Evolutionary conservation across 495 filamentous ascomycete genomes (phyloP), one percentile per base, ranked within the genome.

Genomic region (Neurospora pannonica): DNA sequence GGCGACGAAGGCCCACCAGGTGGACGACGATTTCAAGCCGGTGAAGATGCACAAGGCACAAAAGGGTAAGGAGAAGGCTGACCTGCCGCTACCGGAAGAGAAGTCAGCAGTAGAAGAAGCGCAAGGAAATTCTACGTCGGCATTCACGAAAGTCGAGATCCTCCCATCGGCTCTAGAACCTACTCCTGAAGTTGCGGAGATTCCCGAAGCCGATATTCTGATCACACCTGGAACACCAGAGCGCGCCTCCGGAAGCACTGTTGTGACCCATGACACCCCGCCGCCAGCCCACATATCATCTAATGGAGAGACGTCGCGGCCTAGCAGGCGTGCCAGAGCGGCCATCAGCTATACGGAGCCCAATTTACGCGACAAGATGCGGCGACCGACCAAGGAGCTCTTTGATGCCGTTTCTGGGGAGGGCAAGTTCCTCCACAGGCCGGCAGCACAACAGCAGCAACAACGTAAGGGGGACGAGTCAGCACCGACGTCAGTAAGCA

Each of bases 311-410:
- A 85, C 84, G 71, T 85, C 84, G 40, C 86, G 92, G 70, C 86
- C 89, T 11, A 89, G 88, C 60, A 85, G 94, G 36, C 89, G 93
- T 74, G 87, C 90, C 15, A 84, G 90, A 71, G 84, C 88, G 8
- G 86, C 87, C 38, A 87, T 97, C 69, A 96, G 92, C 83, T 97
- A 97, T 79, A 92, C 93, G 31, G 92, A 95, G 80, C 94, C 94
- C 10, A 97, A 92, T 78, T 84, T 97, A 39, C 87, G 92, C 71
- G 92, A 90, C 77, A 97, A 97, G 83, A 97, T 97, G 94, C 88
- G 94, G 71, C 89, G 94, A 70, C 91, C 93, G 28, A 92, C 90
- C 19, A 93, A 92, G 75, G 87, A 92, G 71, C 81, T 95, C 7
- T 86, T 90, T 42, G 92, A 93, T 79, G 93, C 93, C 9, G 93